Base-by-base conservation (phyloP, 306 rosid genomes). In the Ziziphus jujuba region DNA sequence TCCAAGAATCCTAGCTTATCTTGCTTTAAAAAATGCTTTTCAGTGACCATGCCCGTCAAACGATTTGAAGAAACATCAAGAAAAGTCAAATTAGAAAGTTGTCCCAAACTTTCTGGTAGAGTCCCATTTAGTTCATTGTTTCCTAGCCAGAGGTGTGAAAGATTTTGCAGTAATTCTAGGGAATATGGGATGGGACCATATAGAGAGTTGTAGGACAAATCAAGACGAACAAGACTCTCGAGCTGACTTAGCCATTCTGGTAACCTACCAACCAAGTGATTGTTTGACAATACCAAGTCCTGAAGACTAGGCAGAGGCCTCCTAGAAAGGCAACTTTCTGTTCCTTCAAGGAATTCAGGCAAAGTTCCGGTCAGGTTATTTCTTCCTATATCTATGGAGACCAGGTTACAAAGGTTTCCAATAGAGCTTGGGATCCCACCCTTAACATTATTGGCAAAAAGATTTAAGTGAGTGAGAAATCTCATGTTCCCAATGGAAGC, bases 111-210 rank as follows among this genome's bases (percentile, higher is more conserved):
- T 7, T 40, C 50, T 47, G 84, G 84, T n/a, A 81, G 61, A 48
- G 75, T 75, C 55, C 84, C 82, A 67, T 67, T 73, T n/a, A 84
- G 73, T 55, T 65, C 51, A 54, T 84, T 79, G 9, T 9, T 20
- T 19, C 16, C 25, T 6, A 81, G 77, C 22, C 1, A 0, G 31
- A 84, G 59, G 5, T 0, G 0, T 5, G 35, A 5, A n/a, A 84
- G 77, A 6, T 76, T 69, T 56, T 35, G 35, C 63, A 75, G 47
- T 20, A 80, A 75, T 19, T 66, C 72, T 1, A 65, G 13, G 25
- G 80, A 72, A 21, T 36, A 7, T 19, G 78, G 71, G 31, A 84
- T 64, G 0, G 75, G 69, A 25, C 88, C 85, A 65, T 60, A 50
- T 57, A 84, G 65, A 8, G 45, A 8, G 69, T 84, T 84, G 31